Conservation (phyloP, 306 rosid species). For the Citrullus amarus region DNA sequence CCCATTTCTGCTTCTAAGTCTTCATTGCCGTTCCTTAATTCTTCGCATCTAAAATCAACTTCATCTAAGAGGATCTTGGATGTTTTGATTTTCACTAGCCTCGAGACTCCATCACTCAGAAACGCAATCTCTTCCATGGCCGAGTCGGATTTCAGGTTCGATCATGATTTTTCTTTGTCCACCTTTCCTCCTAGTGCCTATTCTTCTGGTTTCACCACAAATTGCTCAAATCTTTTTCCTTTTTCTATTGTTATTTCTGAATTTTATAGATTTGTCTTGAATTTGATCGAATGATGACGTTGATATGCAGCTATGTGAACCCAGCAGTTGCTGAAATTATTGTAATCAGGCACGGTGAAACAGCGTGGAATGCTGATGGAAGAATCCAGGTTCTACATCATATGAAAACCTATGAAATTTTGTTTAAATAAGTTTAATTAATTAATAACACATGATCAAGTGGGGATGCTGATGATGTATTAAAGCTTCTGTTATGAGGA, state of each 20-base stretch:
- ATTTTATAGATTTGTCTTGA: background rate
- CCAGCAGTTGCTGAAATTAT: conserved; percentile 55
- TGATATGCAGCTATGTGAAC: conserved; percentile 24
- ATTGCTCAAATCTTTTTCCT: background rate
- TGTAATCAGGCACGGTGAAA: conserved; percentile 86
- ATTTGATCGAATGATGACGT: conserved; percentile 13
- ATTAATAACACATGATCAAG: background rate
- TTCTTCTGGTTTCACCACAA: background rate
- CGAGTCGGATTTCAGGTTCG: conserved; percentile 38
- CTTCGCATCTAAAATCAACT: background rate
- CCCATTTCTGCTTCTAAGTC: background rate
- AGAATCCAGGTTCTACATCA: conserved; percentile 55
- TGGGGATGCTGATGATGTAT: background rate
- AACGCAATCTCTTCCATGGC: conserved; percentile 26
- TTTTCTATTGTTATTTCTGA: no score
- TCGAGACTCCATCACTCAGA: conserved; percentile 5
- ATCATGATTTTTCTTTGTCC: background rate
- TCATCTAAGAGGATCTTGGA: background rate
- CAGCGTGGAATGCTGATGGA: conserved; percentile 69
- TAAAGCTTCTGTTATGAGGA: background rate
- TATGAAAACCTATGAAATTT: background rate
- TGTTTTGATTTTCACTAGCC: background rate
- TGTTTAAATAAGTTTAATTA: background rate
- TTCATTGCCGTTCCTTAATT: background rate
- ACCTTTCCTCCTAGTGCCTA: background rate